phyloP scores from a whole-genome alignment of 2,329 filamentous ascomycete species.

The Fusarium marasasianum region DNA sequence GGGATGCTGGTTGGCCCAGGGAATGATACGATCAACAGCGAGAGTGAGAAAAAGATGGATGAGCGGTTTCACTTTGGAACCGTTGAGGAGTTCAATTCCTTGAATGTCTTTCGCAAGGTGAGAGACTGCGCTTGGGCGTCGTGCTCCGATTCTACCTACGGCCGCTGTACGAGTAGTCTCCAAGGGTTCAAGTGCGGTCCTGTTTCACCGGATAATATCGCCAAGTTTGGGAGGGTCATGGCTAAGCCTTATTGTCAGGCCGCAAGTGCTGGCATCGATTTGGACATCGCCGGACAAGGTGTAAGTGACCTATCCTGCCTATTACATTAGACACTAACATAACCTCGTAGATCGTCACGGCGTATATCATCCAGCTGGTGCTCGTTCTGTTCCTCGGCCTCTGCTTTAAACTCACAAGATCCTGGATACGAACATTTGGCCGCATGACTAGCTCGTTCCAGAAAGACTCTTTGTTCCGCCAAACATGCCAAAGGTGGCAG shows the following conservation, averaged over 20 bases:
- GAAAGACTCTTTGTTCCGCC: fast-evolving
- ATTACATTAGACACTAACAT: fast-evolving
- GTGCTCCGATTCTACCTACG: neutral
- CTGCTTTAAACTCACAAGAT: neutral
- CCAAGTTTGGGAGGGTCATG: neutral
- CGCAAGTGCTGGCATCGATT: neutral
- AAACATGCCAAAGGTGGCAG: neutral
- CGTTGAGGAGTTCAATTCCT: neutral
- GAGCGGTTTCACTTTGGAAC: neutral
- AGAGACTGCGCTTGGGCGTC: neutral
- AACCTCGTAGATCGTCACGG: neutral
- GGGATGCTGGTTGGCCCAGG: neutral
- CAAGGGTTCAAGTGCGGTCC: neutral
- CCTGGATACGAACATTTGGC: neutral
- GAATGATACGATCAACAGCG: neutral
- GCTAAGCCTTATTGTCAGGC: neutral
- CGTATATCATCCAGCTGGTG: neutral
- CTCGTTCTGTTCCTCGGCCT: neutral
- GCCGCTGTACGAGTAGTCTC: neutral
- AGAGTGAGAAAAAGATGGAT: neutral
- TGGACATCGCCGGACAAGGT: neutral
- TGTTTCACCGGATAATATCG: neutral
- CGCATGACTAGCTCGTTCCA: neutral
- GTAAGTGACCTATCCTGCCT: neutral
- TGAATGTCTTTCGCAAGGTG: neutral